phyloP scores from a whole-genome alignment of 2,329 filamentous ascomycete genomes.

The Westerdykella sp. region DNA sequence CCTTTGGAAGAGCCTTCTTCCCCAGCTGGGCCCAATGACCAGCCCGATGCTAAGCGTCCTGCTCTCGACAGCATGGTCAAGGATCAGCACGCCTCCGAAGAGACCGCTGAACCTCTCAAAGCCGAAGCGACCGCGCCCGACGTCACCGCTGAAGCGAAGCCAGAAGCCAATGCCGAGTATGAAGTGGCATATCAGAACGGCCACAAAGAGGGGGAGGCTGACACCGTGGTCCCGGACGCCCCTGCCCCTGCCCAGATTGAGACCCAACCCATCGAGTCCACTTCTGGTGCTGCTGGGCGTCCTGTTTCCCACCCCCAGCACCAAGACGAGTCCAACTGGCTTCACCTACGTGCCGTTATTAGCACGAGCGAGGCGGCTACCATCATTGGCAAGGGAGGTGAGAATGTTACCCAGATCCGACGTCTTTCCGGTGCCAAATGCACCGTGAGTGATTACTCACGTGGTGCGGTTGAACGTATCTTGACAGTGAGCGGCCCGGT shows the following conservation, averaged over 20 bases:
- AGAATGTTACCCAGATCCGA: conserved; percentile 96
- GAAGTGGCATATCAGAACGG: conserved; percentile 39
- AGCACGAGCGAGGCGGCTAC: conserved; percentile 96
- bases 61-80: conserved; percentile 88
- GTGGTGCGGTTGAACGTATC: conserved; percentile 94
- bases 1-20: conserved; percentile 96
- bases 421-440: conserved; percentile 95
- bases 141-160: conserved; percentile 22
- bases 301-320: conserved; percentile 44
- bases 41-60: conserved; percentile 94
- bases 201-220: conserved; percentile 58
- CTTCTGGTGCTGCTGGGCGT: conserved; percentile 49
- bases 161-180: conserved; percentile 19
- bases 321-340: conserved; percentile 91
- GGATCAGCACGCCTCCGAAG: conserved; percentile 50
- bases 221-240: conserved; percentile 64
- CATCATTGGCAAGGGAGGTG: conserved; percentile 95
- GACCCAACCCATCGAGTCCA: conserved; percentile 55
- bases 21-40: conserved; percentile 81
- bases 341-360: conserved; percentile 94
- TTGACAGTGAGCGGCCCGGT: conserved; percentile 94
- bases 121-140: conserved; percentile 28
- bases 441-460: conserved; percentile 96
- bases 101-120: conserved; percentile 36
- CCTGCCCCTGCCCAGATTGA: conserved; percentile 35